These are phyloP conservation scores for Arachnomyces sp. DNA, from an alignment of 2,329 filamentous ascomycete species.

Conservation along the genomic window DNA sequence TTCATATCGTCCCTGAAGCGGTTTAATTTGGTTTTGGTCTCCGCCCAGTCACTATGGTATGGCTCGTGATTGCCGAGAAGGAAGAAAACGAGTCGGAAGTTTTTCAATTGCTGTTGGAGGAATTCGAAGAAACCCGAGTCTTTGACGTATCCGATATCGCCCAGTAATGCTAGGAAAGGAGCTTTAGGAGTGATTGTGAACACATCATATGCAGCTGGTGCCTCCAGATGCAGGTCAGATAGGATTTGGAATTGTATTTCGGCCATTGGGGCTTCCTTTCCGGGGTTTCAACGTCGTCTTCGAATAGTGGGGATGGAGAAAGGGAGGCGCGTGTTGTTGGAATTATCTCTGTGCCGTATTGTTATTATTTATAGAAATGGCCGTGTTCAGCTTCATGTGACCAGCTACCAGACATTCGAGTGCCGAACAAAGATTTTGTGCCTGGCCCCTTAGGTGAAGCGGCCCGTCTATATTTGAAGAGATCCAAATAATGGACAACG, in stretches of 20 bases:
- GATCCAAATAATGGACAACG: no score
- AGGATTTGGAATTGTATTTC: slow-evolving; percentile 29
- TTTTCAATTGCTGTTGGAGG: slow-evolving; percentile 33
- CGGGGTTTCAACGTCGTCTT: no score
- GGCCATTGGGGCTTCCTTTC: no score
- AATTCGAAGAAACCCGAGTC: slow-evolving; percentile 32
- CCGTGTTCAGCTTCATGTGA: no score
- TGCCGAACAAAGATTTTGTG: no score
- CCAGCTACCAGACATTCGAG: no score
- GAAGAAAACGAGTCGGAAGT: slow-evolving; percentile 40
- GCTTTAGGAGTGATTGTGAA: slow-evolving; percentile 38
- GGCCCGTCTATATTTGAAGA: no score
- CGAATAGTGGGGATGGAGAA: no score
- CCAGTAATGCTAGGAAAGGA: slow-evolving; percentile 42
- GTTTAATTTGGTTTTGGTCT: slow-evolving; percentile 4
- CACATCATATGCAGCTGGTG: slow-evolving; percentile 35
- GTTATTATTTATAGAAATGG: no score
- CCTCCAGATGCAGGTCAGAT: slow-evolving; percentile 47
- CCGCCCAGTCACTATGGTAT: slow-evolving; percentile 21
- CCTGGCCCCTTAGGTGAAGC: no score
- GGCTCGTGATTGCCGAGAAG: slow-evolving; percentile 47
- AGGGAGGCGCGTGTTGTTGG: no score
- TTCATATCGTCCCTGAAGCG: slow-evolving; percentile 3
- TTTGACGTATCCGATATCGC: slow-evolving; percentile 42
- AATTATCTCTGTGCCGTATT: no score